Evolutionary conservation across 2,329 filamentous ascomycete species (phyloP).

Genomic region (Beauveria scarabaeidicola): DNA sequence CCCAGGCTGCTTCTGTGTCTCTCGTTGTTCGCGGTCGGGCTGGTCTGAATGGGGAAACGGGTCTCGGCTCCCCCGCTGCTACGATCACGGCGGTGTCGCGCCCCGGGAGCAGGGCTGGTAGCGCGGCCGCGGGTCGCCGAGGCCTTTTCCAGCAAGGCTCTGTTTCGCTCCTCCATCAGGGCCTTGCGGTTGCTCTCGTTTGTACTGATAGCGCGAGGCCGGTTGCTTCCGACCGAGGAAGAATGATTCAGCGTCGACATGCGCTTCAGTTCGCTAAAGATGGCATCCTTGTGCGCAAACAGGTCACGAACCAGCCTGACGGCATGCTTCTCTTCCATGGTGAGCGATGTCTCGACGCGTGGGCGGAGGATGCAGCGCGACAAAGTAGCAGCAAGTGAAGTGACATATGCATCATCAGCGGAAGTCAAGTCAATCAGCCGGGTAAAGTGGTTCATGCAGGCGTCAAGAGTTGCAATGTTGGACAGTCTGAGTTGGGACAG

Average conservation of each 20-base stretch:
- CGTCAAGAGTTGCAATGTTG: constrained; percentile 97
- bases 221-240: constrained; percentile 46
- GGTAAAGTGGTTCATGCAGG: constrained; percentile 96
- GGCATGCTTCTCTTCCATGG: constrained; percentile 90
- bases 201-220: constrained; percentile 81
- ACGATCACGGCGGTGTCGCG: constrained; percentile 68
- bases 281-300: constrained; percentile 86
- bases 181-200: constrained; percentile 93
- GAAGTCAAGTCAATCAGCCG: constrained; percentile 94
- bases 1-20: constrained; percentile 42
- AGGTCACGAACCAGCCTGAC: constrained; percentile 87
- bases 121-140: constrained; percentile 60
- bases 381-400: constrained; percentile 63
- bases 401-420: constrained; percentile 78
- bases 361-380: constrained; percentile 85
- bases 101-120: constrained; percentile 58
- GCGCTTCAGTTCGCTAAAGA: constrained; percentile 93
- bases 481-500: constrained; percentile 89
- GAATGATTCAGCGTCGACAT: constrained; percentile 63
- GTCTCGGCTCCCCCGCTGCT: constrained; percentile 67
- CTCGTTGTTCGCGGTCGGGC: constrained; percentile 46
- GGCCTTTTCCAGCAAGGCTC: constrained; percentile 64
- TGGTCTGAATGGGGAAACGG: constrained; percentile 74
- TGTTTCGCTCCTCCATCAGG: constrained; percentile 87
- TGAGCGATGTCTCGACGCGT: constrained; percentile 77